These are phyloP conservation scores for Clathrus columnatus DNA, from an alignment of 768 basidiomycete species.

Conservation along the genomic window DNA sequence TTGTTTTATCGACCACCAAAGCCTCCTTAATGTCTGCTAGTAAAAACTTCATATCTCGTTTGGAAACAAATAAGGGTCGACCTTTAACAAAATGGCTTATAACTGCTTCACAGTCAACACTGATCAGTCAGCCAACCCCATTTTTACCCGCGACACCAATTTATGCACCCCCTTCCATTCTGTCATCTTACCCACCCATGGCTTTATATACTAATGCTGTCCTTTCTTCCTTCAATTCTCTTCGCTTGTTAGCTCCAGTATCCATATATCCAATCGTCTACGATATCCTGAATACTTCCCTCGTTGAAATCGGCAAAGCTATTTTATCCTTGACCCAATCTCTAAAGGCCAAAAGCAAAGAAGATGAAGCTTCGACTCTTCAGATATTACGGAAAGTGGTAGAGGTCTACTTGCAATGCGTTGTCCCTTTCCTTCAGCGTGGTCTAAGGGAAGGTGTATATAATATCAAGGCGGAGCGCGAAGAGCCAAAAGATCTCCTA, in stretches of 20 bases:
- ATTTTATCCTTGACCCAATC: conserved; percentile 37
- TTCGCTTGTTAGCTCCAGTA: conserved; percentile 73
- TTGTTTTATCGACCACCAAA: conserved; percentile 49
- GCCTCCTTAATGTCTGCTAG: conserved; percentile 40
- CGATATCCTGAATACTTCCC: conserved; percentile 39
- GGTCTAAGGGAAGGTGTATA: conserved; percentile 74
- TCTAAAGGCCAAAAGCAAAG: conserved; percentile 17
- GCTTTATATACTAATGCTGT: conserved; percentile 67
- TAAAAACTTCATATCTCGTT: conserved; percentile 15
- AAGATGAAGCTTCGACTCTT: conserved; percentile 22
- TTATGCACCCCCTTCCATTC: conserved; percentile 62
- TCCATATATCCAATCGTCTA: conserved; percentile 44
- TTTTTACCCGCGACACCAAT: conserved; percentile 16
- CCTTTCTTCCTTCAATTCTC: conserved; percentile 63
- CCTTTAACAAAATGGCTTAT: conserved; percentile 48
- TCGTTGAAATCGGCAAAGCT: conserved; percentile 37
- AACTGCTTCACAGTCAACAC: conserved; percentile 24
- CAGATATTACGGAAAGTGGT: conserved; percentile 38
- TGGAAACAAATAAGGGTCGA: conserved; percentile 18
- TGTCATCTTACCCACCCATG: conserved; percentile 68
- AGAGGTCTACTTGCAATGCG: conserved; percentile 46
- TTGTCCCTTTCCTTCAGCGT: conserved; percentile 63
- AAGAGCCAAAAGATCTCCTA: neutral
- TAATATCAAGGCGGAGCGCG: conserved; percentile 21
- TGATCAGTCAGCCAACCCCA: conserved; percentile 22